A percentile compares a stretch with the other conserved stretches of the same genome.
Evolutionary conservation across 164 flowering plant genomes (phyloP).

Genomic region (Paratinospora sagittata): DNA sequence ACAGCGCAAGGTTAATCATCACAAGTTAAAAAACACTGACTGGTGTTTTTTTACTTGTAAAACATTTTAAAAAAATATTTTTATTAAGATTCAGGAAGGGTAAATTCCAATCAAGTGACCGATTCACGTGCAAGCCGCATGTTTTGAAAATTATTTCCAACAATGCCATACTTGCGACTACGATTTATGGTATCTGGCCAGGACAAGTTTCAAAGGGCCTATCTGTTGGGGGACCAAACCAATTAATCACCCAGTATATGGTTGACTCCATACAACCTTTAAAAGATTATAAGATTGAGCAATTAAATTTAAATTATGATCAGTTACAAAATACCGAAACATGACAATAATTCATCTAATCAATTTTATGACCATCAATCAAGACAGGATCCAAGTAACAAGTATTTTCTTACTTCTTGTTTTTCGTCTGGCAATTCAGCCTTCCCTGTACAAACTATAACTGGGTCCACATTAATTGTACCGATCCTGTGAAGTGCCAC

Average conservation of each 20-base stretch:
- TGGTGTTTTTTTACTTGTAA: neutral
- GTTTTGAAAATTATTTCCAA: no score
- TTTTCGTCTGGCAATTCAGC: slow-evolving; percentile 62
- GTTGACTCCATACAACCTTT: no score
- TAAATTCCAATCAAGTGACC: neutral
- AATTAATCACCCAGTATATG: no score
- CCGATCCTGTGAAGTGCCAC: slow-evolving; percentile 42
- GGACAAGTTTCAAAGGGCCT: no score
- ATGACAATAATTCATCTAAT: neutral
- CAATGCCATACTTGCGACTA: no score
- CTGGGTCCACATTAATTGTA: slow-evolving; percentile 40
- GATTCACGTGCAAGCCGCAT: neutral
- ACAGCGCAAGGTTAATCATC: neutral
- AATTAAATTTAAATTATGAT: no score
- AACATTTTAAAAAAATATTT: neutral
- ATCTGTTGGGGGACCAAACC: no score
- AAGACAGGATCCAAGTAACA: neutral
- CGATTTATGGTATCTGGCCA: no score
- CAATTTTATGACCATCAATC: neutral
- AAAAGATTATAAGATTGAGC: no score
- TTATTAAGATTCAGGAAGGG: neutral
- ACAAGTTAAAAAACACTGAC: neutral
- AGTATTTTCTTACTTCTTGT: slow-evolving; percentile 55
- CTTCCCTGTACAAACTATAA: slow-evolving; percentile 70
- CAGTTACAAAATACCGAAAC: no score